Percentiles rank a stretch among this genome's conserved stretches.
Evolutionary conservation across 495 filamentous ascomycete species (phyloP).

Genomic region (Haplographium delicatum): DNA sequence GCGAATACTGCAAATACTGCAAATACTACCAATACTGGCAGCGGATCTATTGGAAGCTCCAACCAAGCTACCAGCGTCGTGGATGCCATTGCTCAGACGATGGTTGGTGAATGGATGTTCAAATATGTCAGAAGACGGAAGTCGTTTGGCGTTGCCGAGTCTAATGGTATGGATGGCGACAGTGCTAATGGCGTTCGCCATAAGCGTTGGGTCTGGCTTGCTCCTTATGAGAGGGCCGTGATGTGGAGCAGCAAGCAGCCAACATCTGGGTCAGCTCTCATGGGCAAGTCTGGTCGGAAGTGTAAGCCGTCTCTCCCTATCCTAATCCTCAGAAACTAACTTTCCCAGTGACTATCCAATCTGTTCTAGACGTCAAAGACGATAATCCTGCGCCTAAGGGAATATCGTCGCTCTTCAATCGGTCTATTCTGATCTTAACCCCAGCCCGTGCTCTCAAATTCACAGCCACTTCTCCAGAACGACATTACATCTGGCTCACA

Average conservation of each 20-base stretch:
- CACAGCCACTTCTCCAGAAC: constrained; percentile 73
- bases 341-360: constrained; percentile 80
- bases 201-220: constrained; percentile 98
- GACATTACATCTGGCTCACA: constrained; percentile 93
- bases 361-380: constrained; percentile 93
- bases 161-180: constrained; percentile 46
- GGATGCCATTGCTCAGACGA: constrained; percentile 96
- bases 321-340: constrained; percentile 19
- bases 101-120: constrained; percentile 99
- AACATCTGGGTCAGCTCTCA: constrained; percentile 73
- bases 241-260: constrained; percentile 99
- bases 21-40: constrained; percentile 23
- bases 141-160: constrained; percentile 81
- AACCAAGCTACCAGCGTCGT: constrained; percentile 76
- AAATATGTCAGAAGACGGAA: constrained; percentile 92
- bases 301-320: constrained; percentile 50
- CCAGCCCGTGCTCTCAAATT: constrained; percentile 94
- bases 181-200: constrained; percentile 64
- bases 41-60: constrained; percentile 51
- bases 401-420: constrained; percentile 64
- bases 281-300: constrained; percentile 95
- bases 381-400: constrained; percentile 79
- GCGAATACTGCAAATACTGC: constrained; percentile 46
- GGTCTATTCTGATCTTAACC: constrained; percentile 92
- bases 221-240: constrained; percentile 89